Base-by-base conservation (phyloP, 441 rosid genomes). In the Jatropha podagrica region DNA sequence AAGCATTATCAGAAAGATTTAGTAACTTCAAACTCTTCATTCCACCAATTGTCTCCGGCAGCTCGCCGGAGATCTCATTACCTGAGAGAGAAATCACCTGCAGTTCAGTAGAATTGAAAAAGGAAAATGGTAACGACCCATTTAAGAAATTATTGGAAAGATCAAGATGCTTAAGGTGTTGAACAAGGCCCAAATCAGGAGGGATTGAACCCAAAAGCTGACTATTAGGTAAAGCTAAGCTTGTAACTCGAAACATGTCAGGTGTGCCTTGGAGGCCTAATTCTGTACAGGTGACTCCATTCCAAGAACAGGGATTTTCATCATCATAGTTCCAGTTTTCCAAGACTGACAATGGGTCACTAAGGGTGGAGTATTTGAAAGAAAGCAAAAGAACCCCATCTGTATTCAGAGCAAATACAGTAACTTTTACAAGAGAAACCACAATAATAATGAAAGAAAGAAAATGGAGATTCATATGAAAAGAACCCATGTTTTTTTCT, bases 241-340 rank as follows among this genome's bases (percentile, higher is more conserved):
- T 74, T 18, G 92, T 92, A 51, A 95, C 97, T 73, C 95, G 85
- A 65, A 86, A 74, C 84, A 74, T 82, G 74, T 85, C 90, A 20
- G 83, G 78, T 4, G 90, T 77, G 13, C 85, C 84, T 0, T 84
- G 85, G 46, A 3, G 40, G 26, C 84, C 97, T 18, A 76, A 48
- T 71, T 71, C 77, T 7, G 86, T 65, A 79, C 98, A 95, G 1
- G 85, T 83, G 5, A 95, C 90, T 64, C 97, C 97, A 7, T 75
- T 84, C 99, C 99, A 93, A 0, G 89, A 81, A 74, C 97, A 93
- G 27, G 99, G 98, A 8, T 89, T 88, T 69, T n/a, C 81, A 14
- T 93, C 98, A 40, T 86, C 86, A 15, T 89, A 93, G 89, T 90
- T 89, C 99, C 98, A 95, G 79, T 71, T 82, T 32, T 81, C 70